A percentile compares a stretch with the other conserved stretches of the same genome.
These are phyloP conservation scores for Handroanthus guayacan DNA, from an alignment of 257 asterid species.

Conservation along the genomic window DNA sequence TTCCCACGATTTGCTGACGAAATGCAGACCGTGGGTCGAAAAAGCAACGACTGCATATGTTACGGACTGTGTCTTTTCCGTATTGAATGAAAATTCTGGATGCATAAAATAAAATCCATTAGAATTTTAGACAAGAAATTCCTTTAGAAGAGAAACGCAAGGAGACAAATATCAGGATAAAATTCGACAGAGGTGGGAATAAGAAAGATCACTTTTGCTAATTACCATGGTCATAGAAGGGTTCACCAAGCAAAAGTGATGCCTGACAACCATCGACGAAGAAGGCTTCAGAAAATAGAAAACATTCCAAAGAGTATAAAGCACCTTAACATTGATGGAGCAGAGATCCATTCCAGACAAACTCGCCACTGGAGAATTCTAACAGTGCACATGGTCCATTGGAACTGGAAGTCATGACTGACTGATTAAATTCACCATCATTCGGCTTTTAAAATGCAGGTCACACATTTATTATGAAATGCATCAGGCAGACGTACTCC, in stretches of 20 bases:
- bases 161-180: not conserved
- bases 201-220: not conserved
- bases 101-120: not conserved
- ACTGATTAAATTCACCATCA: not conserved
- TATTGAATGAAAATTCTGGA: not conserved
- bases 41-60: not conserved
- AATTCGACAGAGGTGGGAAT: not conserved
- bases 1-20: not conserved
- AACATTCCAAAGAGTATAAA: not conserved
- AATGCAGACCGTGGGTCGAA: not conserved
- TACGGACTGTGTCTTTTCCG: not conserved
- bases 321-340: conserved; percentile 11
- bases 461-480: not conserved
- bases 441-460: not conserved
- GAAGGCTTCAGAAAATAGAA: too few species aligned
- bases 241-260: not conserved
- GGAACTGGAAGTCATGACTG: not conserved
- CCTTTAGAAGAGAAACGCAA: not conserved
- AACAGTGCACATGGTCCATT: not conserved
- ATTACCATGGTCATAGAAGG: not conserved
- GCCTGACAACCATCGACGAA: not conserved
- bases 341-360: not conserved
- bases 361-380: not conserved
- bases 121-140: not conserved
- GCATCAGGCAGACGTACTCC: not conserved